Conservation (phyloP, 1,139 yeast species). For the Blastobotrys indianensis region DNA sequence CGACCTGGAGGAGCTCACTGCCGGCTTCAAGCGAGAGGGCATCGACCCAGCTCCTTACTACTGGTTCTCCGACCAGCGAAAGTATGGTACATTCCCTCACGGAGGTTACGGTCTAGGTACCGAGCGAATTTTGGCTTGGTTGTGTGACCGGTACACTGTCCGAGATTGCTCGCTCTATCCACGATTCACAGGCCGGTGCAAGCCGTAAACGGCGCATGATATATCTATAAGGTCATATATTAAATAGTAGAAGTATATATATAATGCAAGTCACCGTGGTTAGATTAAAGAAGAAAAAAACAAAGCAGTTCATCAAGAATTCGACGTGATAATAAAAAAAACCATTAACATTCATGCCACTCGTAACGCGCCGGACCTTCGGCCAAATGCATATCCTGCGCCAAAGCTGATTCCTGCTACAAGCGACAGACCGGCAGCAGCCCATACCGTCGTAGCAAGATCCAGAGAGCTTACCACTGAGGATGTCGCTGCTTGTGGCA, state of each 20-base stretch:
- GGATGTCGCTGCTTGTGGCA: no score
- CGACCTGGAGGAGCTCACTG: conserved; percentile 72
- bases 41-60: conserved; percentile 76
- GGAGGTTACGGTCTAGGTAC: conserved; percentile 99
- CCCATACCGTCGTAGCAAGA: conserved; percentile 20
- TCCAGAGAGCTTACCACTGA: conserved; percentile 1
- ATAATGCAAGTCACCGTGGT: not conserved
- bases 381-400: conserved; percentile 31
- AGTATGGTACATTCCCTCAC: conserved; percentile 96
- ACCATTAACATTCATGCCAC: conserved; percentile 5
- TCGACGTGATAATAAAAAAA: not conserved
- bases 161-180: conserved; percentile 98
- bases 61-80: conserved; percentile 95
- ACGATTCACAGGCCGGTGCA: conserved; percentile 96
- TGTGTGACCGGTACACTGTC: conserved; percentile 94
- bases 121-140: conserved; percentile 97
- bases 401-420: conserved; percentile 30
- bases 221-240: not conserved
- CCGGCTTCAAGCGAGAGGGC: conserved; percentile 88
- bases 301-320: not conserved
- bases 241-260: no score
- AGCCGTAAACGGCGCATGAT: conserved; percentile 52
- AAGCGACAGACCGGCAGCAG: conserved; percentile 29
- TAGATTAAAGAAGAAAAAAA: not conserved
- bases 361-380: conserved; percentile 19